Percentiles rank a stretch among this genome's conserved stretches.
Conservation (phyloP, 305 asterid genomes). For the Ruellia speciosa region DNA sequence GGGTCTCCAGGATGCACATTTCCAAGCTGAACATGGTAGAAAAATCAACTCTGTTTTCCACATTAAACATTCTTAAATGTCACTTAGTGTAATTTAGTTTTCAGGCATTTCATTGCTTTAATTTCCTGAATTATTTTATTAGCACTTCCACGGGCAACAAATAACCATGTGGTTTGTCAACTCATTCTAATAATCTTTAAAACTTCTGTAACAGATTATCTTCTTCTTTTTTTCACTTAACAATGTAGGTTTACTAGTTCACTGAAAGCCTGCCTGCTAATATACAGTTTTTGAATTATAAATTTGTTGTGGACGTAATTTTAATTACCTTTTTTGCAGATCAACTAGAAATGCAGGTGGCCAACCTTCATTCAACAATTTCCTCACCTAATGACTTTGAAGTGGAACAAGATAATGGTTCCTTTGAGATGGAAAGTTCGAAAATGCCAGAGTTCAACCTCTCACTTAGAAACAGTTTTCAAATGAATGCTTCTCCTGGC, state of each 20-base stretch:
- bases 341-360: conserved; percentile 34
- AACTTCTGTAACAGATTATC: too few relatives aligned
- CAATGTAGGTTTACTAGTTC: background rate
- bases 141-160: too few relatives aligned
- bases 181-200: too few relatives aligned
- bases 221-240: background rate
- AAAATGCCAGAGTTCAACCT: conserved; percentile 32
- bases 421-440: conserved; percentile 41
- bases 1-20: conserved; percentile 29
- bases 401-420: conserved; percentile 30
- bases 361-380: conserved; percentile 22
- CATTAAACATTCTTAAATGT: background rate
- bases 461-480: conserved; percentile 32
- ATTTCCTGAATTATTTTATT: too few relatives aligned
- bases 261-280: too few relatives aligned
- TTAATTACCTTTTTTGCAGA: conserved; percentile 23
- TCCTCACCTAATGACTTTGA: conserved; percentile 26
- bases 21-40: conserved; percentile 47
- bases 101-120: too few relatives aligned
- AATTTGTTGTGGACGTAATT: background rate
- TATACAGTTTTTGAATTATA: background rate
- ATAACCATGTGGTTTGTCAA: too few relatives aligned
- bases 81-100: background rate
- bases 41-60: background rate
- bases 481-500: conserved; percentile 27